Base-by-base conservation (phyloP, 345 rosid genomes). In the Ceriops decandra region DNA sequence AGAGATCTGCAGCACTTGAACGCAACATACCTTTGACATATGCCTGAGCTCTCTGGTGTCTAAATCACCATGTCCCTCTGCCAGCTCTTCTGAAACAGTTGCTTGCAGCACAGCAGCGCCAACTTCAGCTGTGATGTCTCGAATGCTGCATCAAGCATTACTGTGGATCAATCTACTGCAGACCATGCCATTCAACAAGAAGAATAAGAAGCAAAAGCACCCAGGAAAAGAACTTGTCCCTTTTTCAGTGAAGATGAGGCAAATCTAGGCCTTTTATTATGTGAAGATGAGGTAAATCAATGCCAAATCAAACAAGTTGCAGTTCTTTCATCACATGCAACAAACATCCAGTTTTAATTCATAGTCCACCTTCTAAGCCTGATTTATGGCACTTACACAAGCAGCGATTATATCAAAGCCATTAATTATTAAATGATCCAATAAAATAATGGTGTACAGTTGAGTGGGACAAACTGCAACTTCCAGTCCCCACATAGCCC, bases 21-120 rank as follows among this genome's bases (percentile, higher is more conserved):
- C 1, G 2, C 26, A 4, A 62, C 75, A 21, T 82, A 95, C 99
- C 80, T 91, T 85, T 68, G 99, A 90, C 99, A 95, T 86, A 64
- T 76, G 82, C 74, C 54, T 66, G 51, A 95, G 89, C 80, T 95
- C 99, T 75, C 60, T 81, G 56, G 92, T 82, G 53, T 87, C 90
- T 2, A 90, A 81, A 42, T 90, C 90, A 21, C 88, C 83, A 57
- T 81, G 87, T 52, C 99, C 99, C 78, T 95, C 96, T 6, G 93
- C 99, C 63, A 88, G n/a, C 60, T 76, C 88, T 72, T 91, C 97
- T 19, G 80, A 77, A 58, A 91, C 88, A 4, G 99, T 96, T 70
- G 99, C 87, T 76, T 80, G 83, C 67, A 95, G 57, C 78, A 95
- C 99, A 58, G 99, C 93, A 8, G 99, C 93, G 53, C 95, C 96